Evolutionary conservation across 148 eudicot genomes (phyloP).

Genomic region (Gaultheria prostrata): DNA sequence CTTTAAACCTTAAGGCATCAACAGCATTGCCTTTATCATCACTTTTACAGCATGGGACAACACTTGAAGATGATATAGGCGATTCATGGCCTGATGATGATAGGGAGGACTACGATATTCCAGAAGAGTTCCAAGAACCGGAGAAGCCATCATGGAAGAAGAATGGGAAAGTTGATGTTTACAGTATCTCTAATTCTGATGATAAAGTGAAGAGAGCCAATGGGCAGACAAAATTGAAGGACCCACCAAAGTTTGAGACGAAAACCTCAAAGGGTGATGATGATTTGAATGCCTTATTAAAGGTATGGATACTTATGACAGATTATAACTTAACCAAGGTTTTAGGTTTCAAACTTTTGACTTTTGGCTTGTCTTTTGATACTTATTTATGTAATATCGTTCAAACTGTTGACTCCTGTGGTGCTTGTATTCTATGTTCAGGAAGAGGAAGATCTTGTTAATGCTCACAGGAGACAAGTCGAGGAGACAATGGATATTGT

Average conservation of each 20-base stretch:
- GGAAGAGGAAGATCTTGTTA: constrained; percentile 99
- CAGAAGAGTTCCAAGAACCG: constrained; percentile 71
- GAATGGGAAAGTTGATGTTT: constrained; percentile 50
- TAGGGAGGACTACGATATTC: constrained; percentile 58
- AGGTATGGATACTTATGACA: constrained; percentile 40
- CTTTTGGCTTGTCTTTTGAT: neutral
- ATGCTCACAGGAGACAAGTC: constrained; percentile 92
- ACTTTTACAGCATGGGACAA: constrained; percentile 39
- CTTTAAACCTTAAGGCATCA: constrained; percentile 62
- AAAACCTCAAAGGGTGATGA: constrained; percentile 56
- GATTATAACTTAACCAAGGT: constrained; percentile 1
- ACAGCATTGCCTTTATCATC: constrained; percentile 60
- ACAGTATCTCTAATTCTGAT: constrained; percentile 37
- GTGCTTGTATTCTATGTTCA: constrained; percentile 22
- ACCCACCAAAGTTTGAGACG: constrained; percentile 45
- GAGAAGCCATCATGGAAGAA: constrained; percentile 60
- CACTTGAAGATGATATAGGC: constrained; percentile 55
- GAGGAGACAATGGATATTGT: constrained; percentile 99
- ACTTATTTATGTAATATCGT: neutral
- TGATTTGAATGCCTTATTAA: constrained; percentile 69
- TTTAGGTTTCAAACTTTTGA: neutral
- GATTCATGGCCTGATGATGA: constrained; percentile 59
- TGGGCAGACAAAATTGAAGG: constrained; percentile 63
- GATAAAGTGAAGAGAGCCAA: constrained; percentile 52
- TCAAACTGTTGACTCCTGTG: neutral